A percentile compares a stretch with the other conserved stretches of the same genome.
Evolutionary conservation across 257 asterid species (phyloP).

Genomic region (Paraleonurus japonicus): DNA sequence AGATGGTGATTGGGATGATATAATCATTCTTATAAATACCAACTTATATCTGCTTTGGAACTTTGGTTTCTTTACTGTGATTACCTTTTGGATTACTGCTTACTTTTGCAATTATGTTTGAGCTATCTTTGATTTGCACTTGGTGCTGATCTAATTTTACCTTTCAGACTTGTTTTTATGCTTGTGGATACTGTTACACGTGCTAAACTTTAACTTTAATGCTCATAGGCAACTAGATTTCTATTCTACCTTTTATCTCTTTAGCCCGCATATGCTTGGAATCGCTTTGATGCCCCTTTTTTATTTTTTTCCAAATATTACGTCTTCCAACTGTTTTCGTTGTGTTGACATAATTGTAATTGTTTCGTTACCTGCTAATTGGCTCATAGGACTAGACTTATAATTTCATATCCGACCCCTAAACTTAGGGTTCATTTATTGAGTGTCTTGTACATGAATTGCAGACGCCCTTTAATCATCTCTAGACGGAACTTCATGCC

Average conservation of each 20-base stretch:
- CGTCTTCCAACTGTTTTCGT: background rate
- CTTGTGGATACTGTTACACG: background rate
- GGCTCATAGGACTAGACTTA: background rate
- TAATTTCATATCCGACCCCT: slow-evolving; percentile 29
- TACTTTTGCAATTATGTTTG: background rate
- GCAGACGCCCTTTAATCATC: slow-evolving; percentile 52
- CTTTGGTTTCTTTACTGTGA: background rate
- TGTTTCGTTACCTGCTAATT: background rate
- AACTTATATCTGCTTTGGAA: background rate
- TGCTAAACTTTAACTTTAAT: background rate
- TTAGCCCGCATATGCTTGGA: background rate
- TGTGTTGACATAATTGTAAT: background rate
- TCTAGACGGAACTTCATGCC: slow-evolving; percentile 46
- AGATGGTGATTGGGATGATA: background rate
- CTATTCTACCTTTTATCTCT: background rate
- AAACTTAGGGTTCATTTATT: slow-evolving; percentile 46
- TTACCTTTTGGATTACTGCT: background rate
- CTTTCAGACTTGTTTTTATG: background rate
- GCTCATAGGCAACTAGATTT: background rate
- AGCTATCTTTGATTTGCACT: background rate
- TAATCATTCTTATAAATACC: background rate
- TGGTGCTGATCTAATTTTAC: background rate
- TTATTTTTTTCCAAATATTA: background rate
- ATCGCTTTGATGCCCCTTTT: background rate
- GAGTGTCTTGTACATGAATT: slow-evolving; percentile 58